Evolutionary conservation across 2,329 filamentous ascomycete genomes (phyloP).

Genomic region (Exophiala dermatitidis): DNA sequence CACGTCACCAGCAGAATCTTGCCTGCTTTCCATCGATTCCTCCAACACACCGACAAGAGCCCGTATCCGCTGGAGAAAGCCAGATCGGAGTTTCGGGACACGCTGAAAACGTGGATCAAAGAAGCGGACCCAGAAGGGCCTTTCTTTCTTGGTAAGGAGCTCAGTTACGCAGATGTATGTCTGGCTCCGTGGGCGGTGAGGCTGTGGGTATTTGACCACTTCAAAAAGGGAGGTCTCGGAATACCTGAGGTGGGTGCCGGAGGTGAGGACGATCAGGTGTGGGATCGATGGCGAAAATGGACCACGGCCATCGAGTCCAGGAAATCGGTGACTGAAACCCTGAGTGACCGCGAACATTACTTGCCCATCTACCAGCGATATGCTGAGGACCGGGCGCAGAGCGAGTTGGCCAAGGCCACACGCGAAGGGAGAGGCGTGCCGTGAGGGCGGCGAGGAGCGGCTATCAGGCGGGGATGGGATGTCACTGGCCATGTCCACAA

Average conservation of each 20-base stretch:
- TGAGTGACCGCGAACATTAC: slow-evolving; percentile 61
- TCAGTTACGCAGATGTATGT: slow-evolving; percentile 61
- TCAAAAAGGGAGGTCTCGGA: slow-evolving; percentile 51
- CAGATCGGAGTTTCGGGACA: slow-evolving; percentile 50
- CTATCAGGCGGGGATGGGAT: no score
- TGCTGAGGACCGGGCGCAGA: slow-evolving; percentile 58
- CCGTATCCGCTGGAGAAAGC: slow-evolving; percentile 46
- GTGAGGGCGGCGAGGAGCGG: slow-evolving; percentile 27
- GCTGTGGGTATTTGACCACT: slow-evolving; percentile 67
- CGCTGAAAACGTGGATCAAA: slow-evolving; percentile 53
- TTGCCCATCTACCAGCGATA: slow-evolving; percentile 61
- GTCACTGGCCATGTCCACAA: no score
- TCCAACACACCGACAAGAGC: slow-evolving; percentile 41
- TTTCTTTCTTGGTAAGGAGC: slow-evolving; percentile 58
- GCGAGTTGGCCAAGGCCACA: slow-evolving; percentile 55
- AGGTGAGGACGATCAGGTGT: slow-evolving; percentile 50
- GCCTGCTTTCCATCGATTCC: slow-evolving; percentile 59
- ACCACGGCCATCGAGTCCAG: slow-evolving; percentile 51
- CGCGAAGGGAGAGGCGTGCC: slow-evolving; percentile 58
- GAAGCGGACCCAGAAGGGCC: slow-evolving; percentile 59
- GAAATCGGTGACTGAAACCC: slow-evolving; percentile 59
- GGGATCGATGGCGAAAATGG: slow-evolving; percentile 62
- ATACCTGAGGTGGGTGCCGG: slow-evolving; percentile 45
- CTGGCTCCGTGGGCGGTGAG: slow-evolving; percentile 67
- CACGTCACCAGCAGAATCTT: slow-evolving; percentile 62